Conservation (phyloP, 2,329 filamentous ascomycete genomes). For the Cytospora leucostoma region DNA sequence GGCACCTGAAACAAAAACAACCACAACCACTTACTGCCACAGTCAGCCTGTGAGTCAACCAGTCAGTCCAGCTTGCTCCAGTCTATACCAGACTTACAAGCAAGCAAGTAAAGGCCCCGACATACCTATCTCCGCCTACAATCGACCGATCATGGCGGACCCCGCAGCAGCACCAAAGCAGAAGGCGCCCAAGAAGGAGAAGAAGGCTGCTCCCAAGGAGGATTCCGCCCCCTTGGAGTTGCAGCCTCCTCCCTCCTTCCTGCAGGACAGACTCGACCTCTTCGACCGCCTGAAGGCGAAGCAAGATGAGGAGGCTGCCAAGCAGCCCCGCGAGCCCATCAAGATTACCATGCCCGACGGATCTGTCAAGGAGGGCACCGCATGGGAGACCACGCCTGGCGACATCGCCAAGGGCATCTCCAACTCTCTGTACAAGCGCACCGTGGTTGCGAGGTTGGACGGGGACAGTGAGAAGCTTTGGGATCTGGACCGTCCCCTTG, state of each 20-base stretch:
- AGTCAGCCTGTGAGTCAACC: background rate
- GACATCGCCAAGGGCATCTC: slow-evolving; percentile 76
- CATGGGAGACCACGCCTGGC: slow-evolving; percentile 89
- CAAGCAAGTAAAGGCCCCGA: too few species aligned
- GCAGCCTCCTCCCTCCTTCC: slow-evolving; percentile 68
- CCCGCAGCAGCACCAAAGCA: slow-evolving; percentile 25
- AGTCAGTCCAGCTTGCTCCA: background rate
- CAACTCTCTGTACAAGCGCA: slow-evolving; percentile 83
- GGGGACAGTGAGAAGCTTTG: slow-evolving; percentile 72
- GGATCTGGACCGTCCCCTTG: slow-evolving; percentile 89
- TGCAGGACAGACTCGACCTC: slow-evolving; percentile 79
- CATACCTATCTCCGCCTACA: background rate
- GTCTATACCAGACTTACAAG: too few species aligned
- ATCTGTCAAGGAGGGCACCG: slow-evolving; percentile 69
- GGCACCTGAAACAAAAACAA: background rate
- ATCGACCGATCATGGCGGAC: slow-evolving; percentile 20
- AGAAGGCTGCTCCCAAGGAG: slow-evolving; percentile 45
- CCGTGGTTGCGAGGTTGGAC: slow-evolving; percentile 82
- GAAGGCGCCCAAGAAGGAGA: slow-evolving; percentile 50
- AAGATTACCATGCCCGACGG: slow-evolving; percentile 74
- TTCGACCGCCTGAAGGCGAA: slow-evolving; percentile 88
- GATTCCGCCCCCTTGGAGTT: slow-evolving; percentile 49
- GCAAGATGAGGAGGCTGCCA: slow-evolving; percentile 73
- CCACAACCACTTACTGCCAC: background rate
- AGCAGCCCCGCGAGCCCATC: slow-evolving; percentile 73